These are phyloP conservation scores for Wallacemonas sp. DNA, from an alignment of 208 protist species.

Conservation along the genomic window DNA sequence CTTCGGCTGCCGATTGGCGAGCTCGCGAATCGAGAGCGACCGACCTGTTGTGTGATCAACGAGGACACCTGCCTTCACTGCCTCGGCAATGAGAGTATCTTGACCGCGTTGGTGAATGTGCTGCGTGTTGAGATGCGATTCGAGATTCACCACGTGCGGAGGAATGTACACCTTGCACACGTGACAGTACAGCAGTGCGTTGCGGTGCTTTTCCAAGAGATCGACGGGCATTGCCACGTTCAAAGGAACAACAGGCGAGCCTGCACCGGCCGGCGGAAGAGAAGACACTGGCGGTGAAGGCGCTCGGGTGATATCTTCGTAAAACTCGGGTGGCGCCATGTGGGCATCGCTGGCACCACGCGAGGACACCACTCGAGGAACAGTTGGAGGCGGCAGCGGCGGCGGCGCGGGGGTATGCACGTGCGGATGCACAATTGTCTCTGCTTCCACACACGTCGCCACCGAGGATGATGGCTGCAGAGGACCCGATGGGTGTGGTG, in stretches of 20 bases:
- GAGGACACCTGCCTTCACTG: slow-evolving; percentile 6
- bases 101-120: slow-evolving; percentile 6
- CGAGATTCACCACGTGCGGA: slow-evolving; percentile 21
- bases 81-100: slow-evolving; percentile 9
- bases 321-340: slow-evolving; percentile 5
- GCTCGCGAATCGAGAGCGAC: slow-evolving; percentile 7
- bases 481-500: too few species aligned
- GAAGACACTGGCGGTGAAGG: neutral
- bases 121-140: slow-evolving; percentile 18
- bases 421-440: too few species aligned
- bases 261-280: neutral
- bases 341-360: too few species aligned
- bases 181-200: slow-evolving; percentile 23
- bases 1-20: neutral
- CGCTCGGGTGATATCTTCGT: neutral
- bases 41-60: neutral
- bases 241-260: slow-evolving; percentile 4
- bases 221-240: slow-evolving; percentile 16
- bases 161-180: slow-evolving; percentile 23
- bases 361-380: too few species aligned
- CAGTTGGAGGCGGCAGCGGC: too few species aligned
- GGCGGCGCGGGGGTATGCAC: too few species aligned
- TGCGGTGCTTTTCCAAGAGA: slow-evolving; percentile 13
- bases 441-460: too few species aligned
- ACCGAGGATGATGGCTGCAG: too few species aligned